Base-by-base conservation (phyloP, 176 grass and related monocot species). In the Phyllostachys edulis region DNA sequence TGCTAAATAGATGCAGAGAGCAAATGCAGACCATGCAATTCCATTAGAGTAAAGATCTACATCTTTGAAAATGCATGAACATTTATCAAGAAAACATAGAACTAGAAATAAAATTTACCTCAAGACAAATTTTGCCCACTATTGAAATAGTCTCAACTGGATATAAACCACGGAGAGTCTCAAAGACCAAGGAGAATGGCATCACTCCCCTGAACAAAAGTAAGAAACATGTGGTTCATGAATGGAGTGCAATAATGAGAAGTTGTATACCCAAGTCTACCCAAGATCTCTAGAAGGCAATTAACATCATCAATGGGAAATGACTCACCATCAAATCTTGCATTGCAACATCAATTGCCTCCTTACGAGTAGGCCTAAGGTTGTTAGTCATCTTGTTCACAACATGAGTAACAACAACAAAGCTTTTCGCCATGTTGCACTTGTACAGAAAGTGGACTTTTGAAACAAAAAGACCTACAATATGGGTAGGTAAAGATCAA, bases 341-440 rank as follows among this genome's bases (percentile, higher is more conserved):
- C 97, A 75, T 99, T 37, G 97, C 97, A 67, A 99, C 97, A 92
- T 99, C 97, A 23, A 93, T 99, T 79, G 97, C 97, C 74, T 99
- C 97, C 0, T 93, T 93, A 61, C 97, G 93, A 66, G 97, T 99
- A 57, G 97, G 97, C 82, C 97, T 91, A 52, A 99, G 90, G 84
- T 99, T 99, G 75, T 96, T 93, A 68, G 97, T 96, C 97, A 99
- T 99, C 78, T 93, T 99, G 86, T 99, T 93, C 74, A 99, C 97
- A 4, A 99, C 97, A 88, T 93, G 93, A 77, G 97, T 99, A 71
- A 99, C 71, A 72, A 99, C 91, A 85, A 90, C 97, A n/a, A 36
- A 93, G 93, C 56, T 99, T 99, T 91, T 93, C 97, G 93, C 93
- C 86, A 99, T 88, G 84, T 99, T 99, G 73, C 97, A 99, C 84